Evolutionary conservation across 768 basidiomycete species (phyloP).

Genomic region (Suillus paluster): DNA sequence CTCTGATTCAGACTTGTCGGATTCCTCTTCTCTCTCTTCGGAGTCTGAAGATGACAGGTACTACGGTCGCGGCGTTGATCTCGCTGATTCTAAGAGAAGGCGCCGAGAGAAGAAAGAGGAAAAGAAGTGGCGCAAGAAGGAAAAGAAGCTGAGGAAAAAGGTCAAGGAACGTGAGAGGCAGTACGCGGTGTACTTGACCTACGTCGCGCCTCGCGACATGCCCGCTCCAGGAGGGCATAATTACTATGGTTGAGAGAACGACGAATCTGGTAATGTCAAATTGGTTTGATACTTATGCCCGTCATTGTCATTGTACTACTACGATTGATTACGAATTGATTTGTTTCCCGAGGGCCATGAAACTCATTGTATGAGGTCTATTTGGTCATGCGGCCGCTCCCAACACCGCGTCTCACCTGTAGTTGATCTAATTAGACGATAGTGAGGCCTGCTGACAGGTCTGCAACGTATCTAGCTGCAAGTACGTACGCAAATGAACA

Average conservation of each 20-base stretch:
- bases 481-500: too few relatives aligned
- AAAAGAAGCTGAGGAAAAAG: slow-evolving; percentile 64
- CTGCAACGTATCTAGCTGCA: too few relatives aligned
- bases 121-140: slow-evolving; percentile 62
- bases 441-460: too few relatives aligned
- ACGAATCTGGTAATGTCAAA: background rate
- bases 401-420: too few relatives aligned
- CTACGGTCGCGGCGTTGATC: slow-evolving; percentile 52
- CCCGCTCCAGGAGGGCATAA: slow-evolving; percentile 30
- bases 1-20: slow-evolving; percentile 43
- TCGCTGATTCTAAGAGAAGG: slow-evolving; percentile 54
- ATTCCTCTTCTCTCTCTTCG: slow-evolving; percentile 44
- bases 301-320: slow-evolving; percentile 3
- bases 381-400: too few relatives aligned
- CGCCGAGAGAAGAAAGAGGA: slow-evolving; percentile 62
- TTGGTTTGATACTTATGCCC: slow-evolving; percentile 4
- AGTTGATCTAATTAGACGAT: too few relatives aligned
- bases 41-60: slow-evolving; percentile 49
- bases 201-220: slow-evolving; percentile 41
- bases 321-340: background rate
- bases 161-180: slow-evolving; percentile 63
- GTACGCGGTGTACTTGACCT: slow-evolving; percentile 67
- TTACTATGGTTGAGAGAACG: slow-evolving; percentile 27
- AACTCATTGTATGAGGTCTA: background rate
- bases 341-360: background rate